Base-by-base conservation (phyloP, 768 basidiomycete species). In the Lyophyllum decastes region DNA sequence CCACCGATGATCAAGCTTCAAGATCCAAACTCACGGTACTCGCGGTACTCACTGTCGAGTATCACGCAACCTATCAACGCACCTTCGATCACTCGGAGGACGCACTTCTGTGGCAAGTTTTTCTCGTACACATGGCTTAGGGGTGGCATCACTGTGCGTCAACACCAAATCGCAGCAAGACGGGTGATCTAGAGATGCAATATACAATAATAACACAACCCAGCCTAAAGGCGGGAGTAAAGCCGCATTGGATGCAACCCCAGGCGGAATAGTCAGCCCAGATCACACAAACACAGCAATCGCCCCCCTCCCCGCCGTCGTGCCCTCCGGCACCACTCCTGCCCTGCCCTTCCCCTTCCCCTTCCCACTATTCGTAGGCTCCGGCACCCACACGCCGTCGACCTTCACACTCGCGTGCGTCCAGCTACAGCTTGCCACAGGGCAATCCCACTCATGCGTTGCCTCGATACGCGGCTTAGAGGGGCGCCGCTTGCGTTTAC, bases 361-460 rank as follows among this genome's bases (percentile, higher is more conserved):
- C 7, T 52, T 60, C 40, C 45, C 55, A 47, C 35, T 41, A 4
- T 25, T 30, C 25, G 54, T 44, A 26, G 64, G 64, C 61, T 88
- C 86, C 65, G 80, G 82, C 35, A 71, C 75, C 88, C 89, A 92
- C 55, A 72, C 74, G 2, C 85, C 87, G 41, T 77, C 78, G 11
- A 87, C 64, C 58, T 81, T 77, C 33, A 87, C 77, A 60, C 87
- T 89, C 11, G 74, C 71, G 68, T 90, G 88, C 34, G 74, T 61
- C 14, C 68, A 69, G 10, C 72, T 79, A 64, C 89, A 92, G 1
- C 77, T 78, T 2, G 75, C 61, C 1, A 90, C 86, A 0, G 89
- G 89, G 65, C 89, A 92, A 16, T 45, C 62, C 87, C 87, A 92
- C 64, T 82, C 76, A 63, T 80, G 76, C 64, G 76, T 75, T 27